Evolutionary conservation across 2,329 filamentous ascomycete genomes (phyloP).

Genomic region (Aureobasidium sp.): DNA sequence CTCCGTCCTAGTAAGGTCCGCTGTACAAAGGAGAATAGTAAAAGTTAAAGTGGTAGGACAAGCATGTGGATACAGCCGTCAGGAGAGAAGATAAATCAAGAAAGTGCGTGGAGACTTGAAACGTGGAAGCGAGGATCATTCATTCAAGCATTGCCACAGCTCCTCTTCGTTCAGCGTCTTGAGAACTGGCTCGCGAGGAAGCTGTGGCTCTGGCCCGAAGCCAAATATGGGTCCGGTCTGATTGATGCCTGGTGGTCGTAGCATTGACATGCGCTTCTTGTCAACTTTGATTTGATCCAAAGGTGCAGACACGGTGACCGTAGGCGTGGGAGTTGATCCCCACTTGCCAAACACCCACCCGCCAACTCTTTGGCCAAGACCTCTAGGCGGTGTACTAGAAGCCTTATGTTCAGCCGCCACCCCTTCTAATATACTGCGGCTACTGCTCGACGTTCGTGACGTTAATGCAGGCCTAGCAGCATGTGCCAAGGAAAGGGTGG

Average conservation of each 20-base stretch:
- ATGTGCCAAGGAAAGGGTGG: constrained; percentile 24
- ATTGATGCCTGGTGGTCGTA: constrained; percentile 66
- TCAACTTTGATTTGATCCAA: constrained; percentile 15
- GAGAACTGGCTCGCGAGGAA: constrained; percentile 52
- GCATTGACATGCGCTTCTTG: background rate
- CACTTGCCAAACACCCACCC: constrained; percentile 60
- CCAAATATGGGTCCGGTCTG: constrained; percentile 69
- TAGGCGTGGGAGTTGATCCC: constrained; percentile 40
- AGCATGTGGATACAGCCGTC: background rate
- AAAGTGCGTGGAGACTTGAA: background rate
- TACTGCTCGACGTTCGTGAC: constrained; percentile 34
- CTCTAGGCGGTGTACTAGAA: constrained; percentile 27
- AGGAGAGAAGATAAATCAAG: background rate
- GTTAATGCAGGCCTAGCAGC: constrained; percentile 27
- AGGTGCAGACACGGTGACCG: constrained; percentile 12
- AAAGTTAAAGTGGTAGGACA: background rate
- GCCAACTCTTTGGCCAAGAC: constrained; percentile 50
- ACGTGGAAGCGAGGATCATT: constrained; percentile 20
- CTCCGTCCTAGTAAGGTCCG: background rate
- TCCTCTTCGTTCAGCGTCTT: constrained; percentile 54
- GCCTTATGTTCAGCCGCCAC: constrained; percentile 30
- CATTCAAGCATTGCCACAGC: constrained; percentile 53
- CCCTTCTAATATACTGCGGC: constrained; percentile 27
- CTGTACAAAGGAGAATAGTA: constrained; percentile 9
- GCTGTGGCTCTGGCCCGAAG: constrained; percentile 52